Percentiles rank a stretch among this genome's conserved stretches.
Conservation (phyloP, 2,329 filamentous ascomycete species). For the Alternaria sp. region DNA sequence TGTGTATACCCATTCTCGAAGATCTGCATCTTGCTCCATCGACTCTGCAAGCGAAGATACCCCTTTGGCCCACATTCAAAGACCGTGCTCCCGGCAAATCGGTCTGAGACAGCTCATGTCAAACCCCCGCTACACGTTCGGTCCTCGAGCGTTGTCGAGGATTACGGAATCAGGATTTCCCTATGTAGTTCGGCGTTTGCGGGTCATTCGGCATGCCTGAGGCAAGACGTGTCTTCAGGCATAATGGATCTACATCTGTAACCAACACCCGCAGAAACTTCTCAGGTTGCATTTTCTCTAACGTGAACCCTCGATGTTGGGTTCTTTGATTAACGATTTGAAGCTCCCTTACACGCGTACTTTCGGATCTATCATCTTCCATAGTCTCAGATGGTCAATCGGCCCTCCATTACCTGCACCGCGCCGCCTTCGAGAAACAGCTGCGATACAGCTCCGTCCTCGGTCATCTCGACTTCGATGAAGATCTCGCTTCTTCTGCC, state of each 20-base stretch:
- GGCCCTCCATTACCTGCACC: slow-evolving; percentile 52
- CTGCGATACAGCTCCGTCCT: slow-evolving; percentile 48
- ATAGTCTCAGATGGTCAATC: slow-evolving; percentile 32
- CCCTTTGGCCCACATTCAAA: slow-evolving; percentile 16
- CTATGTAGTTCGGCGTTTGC: slow-evolving; percentile 1
- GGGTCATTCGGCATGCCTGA: slow-evolving; percentile 14
- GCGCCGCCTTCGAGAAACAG: slow-evolving; percentile 56
- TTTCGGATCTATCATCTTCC: slow-evolving; percentile 11
- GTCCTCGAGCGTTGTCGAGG: neutral
- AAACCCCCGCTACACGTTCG: slow-evolving; percentile 12
- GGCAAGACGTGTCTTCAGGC: slow-evolving; percentile 16
- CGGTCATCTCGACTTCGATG: slow-evolving; percentile 55
- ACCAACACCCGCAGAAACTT: slow-evolving; percentile 11
- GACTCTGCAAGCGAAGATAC: neutral
- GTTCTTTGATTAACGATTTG: slow-evolving; percentile 3
- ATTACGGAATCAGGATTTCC: slow-evolving; percentile 15
- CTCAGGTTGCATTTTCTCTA: slow-evolving; percentile 9
- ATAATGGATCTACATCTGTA: slow-evolving; percentile 19
- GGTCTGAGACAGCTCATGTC: slow-evolving; percentile 20
- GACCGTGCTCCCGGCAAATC: slow-evolving; percentile 17
- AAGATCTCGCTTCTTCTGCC: slow-evolving; percentile 60
- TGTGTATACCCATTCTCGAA: neutral
- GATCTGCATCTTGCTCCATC: neutral
- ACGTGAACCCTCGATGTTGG: slow-evolving; percentile 5
- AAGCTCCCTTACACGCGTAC: neutral